These are phyloP conservation scores for Metschnikowia santaceciliae DNA, from an alignment of 805 yeast genomes.

Conservation along the genomic window DNA sequence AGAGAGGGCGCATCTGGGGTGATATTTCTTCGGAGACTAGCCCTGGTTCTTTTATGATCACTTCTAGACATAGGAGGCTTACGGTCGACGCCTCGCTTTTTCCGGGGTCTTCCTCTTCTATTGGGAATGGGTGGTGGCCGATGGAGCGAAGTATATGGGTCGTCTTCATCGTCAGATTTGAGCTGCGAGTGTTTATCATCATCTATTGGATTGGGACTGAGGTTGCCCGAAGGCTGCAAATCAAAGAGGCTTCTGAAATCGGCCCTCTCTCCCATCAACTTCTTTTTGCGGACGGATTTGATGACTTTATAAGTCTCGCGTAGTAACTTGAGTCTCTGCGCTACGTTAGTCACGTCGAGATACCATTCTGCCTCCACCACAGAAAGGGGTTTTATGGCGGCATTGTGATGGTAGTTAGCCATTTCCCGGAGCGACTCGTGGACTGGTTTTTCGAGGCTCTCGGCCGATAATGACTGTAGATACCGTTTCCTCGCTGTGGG, in stretches of 20 bases:
- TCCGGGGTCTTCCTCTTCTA: constrained; percentile 18
- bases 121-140: constrained; percentile 7
- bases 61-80: constrained; percentile 8
- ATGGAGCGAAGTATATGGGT: background rate
- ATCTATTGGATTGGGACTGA: constrained; percentile 15
- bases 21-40: constrained; percentile 5
- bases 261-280: constrained; percentile 16
- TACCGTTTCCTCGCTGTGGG: constrained; percentile 8
- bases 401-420: constrained; percentile 4
- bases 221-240: constrained; percentile 7
- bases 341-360: constrained; percentile 16
- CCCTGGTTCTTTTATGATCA: constrained; percentile 8
- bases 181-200: constrained; percentile 9
- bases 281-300: constrained; percentile 18
- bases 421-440: constrained; percentile 12
- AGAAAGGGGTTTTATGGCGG: background rate
- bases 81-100: constrained; percentile 14
- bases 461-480: constrained; percentile 6
- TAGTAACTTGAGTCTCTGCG: constrained; percentile 16
- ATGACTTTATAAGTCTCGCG: constrained; percentile 19
- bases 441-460: constrained; percentile 12
- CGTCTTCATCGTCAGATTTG: constrained; percentile 15
- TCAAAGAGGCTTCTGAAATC: constrained; percentile 15
- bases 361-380: constrained; percentile 14
- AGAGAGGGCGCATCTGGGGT: constrained; percentile 5